These are phyloP conservation scores for Fraxinus greggii DNA, from an alignment of 305 asterid species.

Conservation along the genomic window DNA sequence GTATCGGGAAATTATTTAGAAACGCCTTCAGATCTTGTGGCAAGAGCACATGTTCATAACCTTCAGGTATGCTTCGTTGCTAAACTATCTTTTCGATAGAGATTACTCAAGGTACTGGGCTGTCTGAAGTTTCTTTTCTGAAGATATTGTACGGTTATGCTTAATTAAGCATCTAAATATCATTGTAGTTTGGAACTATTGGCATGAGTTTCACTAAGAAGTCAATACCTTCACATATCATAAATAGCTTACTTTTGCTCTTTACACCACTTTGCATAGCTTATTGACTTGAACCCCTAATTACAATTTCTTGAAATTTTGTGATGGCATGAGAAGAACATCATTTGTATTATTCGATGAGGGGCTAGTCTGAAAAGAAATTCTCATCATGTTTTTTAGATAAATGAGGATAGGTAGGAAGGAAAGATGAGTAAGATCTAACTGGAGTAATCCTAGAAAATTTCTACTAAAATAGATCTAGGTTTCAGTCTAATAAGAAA, in stretches of 20 bases:
- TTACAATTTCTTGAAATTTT: neutral
- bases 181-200: neutral
- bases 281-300: neutral
- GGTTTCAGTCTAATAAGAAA: too few relatives aligned
- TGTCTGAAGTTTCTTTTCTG: neutral
- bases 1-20: slow-evolving; percentile 49
- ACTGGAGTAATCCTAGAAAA: neutral
- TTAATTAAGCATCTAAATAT: neutral
- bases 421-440: neutral
- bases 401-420: neutral
- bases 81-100: neutral
- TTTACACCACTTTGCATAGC: neutral
- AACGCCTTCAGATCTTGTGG: slow-evolving; percentile 69
- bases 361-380: neutral
- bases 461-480: too few relatives aligned
- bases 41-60: slow-evolving; percentile 82
- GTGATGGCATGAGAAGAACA: neutral
- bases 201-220: neutral
- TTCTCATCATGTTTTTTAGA: neutral
- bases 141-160: neutral
- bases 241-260: neutral
- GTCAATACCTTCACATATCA: neutral
- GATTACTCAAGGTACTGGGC: neutral
- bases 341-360: neutral
- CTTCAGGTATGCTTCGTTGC: slow-evolving; percentile 60